Conservation (phyloP, 2,329 filamentous ascomycete genomes). For the Colletotrichum nymphaeae region DNA sequence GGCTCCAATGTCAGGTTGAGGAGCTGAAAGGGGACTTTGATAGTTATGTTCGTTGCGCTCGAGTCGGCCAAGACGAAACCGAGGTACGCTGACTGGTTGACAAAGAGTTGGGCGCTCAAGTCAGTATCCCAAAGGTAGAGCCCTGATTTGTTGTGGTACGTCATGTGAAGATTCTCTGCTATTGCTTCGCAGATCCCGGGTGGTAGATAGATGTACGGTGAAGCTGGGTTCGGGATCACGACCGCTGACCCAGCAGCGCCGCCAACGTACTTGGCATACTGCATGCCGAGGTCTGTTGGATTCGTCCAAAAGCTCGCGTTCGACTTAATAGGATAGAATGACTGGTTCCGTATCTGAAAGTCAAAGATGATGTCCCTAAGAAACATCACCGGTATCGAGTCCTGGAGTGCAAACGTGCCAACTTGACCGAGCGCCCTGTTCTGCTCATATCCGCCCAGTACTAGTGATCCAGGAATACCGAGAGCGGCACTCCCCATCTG, state of each 20-base stretch:
- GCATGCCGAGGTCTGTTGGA: not conserved
- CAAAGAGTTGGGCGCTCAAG: conserved; percentile 45
- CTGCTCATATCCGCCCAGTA: conserved; percentile 49
- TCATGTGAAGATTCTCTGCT: conserved; percentile 50
- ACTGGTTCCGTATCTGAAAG: conserved; percentile 35
- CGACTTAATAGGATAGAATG: conserved; percentile 30
- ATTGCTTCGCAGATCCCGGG: conserved; percentile 51
- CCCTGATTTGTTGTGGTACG: conserved; percentile 45
- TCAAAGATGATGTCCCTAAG: conserved; percentile 38
- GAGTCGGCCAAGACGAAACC: conserved; percentile 49
- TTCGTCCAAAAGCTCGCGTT: conserved; percentile 28
- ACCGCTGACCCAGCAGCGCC: conserved; percentile 26
- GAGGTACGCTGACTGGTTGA: conserved; percentile 54
- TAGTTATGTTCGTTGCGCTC: conserved; percentile 47
- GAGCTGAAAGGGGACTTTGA: conserved; percentile 55
- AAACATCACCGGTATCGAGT: conserved; percentile 32
- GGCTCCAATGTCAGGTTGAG: conserved; percentile 53
- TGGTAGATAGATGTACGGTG: conserved; percentile 53
- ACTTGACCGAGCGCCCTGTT: conserved; percentile 43
- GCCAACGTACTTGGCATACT: conserved; percentile 14
- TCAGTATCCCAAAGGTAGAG: conserved; percentile 54
- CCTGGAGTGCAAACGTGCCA: conserved; percentile 37
- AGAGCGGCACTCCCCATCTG: conserved; percentile 47
- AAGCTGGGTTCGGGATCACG: conserved; percentile 39
- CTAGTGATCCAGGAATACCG: conserved; percentile 42